Percentiles rank a stretch among this genome's conserved stretches.
phyloP scores from a whole-genome alignment of 2,329 filamentous ascomycete species.

The Ophiostoma perfectum region DNA sequence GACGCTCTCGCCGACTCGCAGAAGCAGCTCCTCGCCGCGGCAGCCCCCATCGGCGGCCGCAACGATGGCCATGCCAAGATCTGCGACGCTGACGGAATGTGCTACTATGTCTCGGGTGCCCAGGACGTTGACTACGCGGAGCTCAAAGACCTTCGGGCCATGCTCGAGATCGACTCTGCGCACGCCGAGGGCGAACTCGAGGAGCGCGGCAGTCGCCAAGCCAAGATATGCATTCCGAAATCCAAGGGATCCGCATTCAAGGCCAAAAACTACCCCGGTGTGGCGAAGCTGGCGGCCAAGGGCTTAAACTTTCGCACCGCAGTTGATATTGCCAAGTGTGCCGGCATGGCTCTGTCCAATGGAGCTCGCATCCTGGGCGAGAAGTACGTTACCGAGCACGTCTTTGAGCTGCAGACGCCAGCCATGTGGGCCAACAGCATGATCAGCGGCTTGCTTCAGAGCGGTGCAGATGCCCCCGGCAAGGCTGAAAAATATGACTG shows the following conservation, averaged over 20 bases:
- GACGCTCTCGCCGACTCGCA: neutral
- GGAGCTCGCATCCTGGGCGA: neutral
- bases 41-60: neutral
- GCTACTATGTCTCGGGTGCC: neutral
- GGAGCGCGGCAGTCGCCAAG: neutral
- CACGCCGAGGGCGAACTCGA: neutral
- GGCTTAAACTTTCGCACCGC: neutral
- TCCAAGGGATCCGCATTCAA: neutral
- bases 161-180: too few relatives aligned
- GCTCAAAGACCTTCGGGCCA: neutral
- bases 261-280: neutral
- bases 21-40: neutral
- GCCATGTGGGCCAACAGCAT: conserved; percentile 1
- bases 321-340: neutral
- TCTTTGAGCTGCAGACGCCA: neutral
- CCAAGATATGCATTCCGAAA: neutral
- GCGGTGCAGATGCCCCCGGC: neutral
- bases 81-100: neutral
- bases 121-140: neutral
- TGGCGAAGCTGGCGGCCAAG: neutral
- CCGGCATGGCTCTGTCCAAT: neutral
- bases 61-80: neutral
- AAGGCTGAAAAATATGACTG: neutral
- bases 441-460: neutral
- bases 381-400: neutral